A percentile compares a stretch with the other conserved stretches of the same genome.
Evolutionary conservation across 257 asterid species (phyloP).

Genomic region (Cynanchum wilfordii): DNA sequence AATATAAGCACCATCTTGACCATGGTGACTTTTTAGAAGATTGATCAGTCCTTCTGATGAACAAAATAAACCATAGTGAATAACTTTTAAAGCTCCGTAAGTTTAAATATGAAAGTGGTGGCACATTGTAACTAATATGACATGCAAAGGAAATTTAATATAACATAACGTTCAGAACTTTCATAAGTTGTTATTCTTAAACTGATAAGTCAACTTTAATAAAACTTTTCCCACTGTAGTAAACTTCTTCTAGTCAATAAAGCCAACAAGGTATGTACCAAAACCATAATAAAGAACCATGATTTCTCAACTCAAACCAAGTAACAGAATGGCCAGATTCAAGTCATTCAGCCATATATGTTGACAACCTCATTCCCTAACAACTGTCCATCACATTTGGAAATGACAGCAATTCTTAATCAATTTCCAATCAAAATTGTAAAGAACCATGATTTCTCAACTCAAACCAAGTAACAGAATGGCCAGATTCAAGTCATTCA

Average conservation of each 20-base stretch:
- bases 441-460: not conserved
- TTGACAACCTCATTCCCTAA: not conserved
- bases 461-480: not conserved
- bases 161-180: not conserved
- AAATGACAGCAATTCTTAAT: not conserved
- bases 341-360: not conserved
- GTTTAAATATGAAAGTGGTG: not conserved
- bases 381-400: not conserved
- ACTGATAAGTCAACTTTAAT: not conserved
- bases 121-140: not conserved
- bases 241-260: not conserved
- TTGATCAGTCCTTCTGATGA: slow-evolving; percentile 61
- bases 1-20: slow-evolving; percentile 66
- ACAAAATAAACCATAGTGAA: slow-evolving; percentile 4
- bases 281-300: not conserved
- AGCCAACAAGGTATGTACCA: not conserved
- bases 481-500: not conserved
- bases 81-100: not conserved
- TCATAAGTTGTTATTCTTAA: not conserved
- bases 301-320: not conserved
- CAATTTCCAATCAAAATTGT: not conserved
- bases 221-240: not conserved
- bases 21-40: slow-evolving; percentile 64
- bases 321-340: not conserved
- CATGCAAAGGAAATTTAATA: not conserved